Percentiles rank a stretch among this genome's conserved stretches.
Evolutionary conservation across 495 filamentous ascomycete species (phyloP).

Genomic region (Daldinia loculata): DNA sequence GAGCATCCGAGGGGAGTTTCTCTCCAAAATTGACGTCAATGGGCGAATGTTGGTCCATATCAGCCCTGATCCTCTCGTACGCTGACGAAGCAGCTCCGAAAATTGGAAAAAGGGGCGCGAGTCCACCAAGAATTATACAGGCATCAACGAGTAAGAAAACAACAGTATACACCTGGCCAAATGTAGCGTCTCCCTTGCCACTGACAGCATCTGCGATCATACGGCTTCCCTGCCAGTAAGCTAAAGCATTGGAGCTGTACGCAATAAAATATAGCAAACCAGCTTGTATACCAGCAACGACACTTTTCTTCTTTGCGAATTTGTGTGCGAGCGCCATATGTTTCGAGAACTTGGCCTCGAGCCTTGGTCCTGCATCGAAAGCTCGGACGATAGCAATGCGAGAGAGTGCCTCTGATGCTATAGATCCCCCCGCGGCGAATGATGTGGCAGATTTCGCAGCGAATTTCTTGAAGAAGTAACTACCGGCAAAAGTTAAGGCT

Average conservation of each 20-base stretch:
- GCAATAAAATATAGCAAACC: constrained; percentile 70
- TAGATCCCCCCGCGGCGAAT: constrained; percentile 28
- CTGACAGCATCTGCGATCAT: constrained; percentile 57
- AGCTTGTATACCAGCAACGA: constrained; percentile 64
- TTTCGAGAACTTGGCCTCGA: constrained; percentile 63
- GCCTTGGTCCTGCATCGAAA: constrained; percentile 50
- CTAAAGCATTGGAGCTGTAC: constrained; percentile 69
- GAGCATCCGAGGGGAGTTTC: constrained; percentile 46
- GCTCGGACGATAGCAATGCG: constrained; percentile 57
- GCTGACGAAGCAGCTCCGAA: constrained; percentile 64
- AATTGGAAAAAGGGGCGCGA: constrained; percentile 67
- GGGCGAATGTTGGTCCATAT: constrained; percentile 58
- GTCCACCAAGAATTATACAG: constrained; percentile 66
- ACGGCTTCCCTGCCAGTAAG: constrained; percentile 70
- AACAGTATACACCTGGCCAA: constrained; percentile 68
- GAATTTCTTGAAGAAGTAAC: constrained; percentile 66
- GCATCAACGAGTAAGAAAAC: constrained; percentile 71
- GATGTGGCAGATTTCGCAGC: constrained; percentile 45
- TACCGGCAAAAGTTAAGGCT: constrained; percentile 67
- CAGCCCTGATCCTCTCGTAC: constrained; percentile 57
- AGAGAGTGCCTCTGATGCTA: constrained; percentile 54
- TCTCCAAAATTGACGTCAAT: constrained; percentile 55
- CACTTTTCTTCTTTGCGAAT: constrained; percentile 64
- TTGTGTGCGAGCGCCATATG: constrained; percentile 56
- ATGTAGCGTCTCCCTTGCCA: constrained; percentile 49